Conservation (phyloP, 2,329 filamentous ascomycete species). For the Aspergillus ustus region DNA sequence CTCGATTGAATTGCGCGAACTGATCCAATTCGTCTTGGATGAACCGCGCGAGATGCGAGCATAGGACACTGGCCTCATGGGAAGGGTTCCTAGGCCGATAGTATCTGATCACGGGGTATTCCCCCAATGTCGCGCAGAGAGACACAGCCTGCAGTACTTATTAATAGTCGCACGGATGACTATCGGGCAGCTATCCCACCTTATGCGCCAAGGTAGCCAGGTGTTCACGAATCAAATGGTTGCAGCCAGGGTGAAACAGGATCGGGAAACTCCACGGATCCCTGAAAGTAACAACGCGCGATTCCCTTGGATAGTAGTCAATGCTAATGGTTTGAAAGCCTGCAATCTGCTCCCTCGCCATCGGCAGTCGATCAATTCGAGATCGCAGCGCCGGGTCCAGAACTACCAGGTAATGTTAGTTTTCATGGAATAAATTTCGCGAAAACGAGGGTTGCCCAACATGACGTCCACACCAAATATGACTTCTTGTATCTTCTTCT, state of each 20-base stretch:
- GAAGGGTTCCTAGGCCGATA: conserved; percentile 75
- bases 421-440: not conserved
- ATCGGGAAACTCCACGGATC: conserved; percentile 96
- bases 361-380: conserved; percentile 73
- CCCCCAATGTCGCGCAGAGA: conserved; percentile 87
- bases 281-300: conserved; percentile 85
- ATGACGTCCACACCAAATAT: conserved; percentile 83
- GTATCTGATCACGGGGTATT: conserved; percentile 92
- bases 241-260: conserved; percentile 89
- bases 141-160: conserved; percentile 68
- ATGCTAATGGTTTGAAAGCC: conserved; percentile 81
- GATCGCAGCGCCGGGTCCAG: conserved; percentile 72
- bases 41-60: conserved; percentile 84
- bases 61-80: conserved; percentile 88
- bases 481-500: conserved; percentile 77
- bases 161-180: conserved; percentile 24
- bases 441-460: conserved; percentile 47
- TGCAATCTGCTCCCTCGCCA: conserved; percentile 74
- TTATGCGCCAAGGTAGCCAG: conserved; percentile 87
- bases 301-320: conserved; percentile 89
- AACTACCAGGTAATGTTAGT: conserved; percentile 51
- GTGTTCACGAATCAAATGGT: conserved; percentile 78
- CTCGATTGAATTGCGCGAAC: conserved; percentile 81
- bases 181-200: conserved; percentile 54
- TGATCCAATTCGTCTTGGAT: conserved; percentile 89